Base-by-base conservation (phyloP, 2,329 filamentous ascomycete species). In the Emydomyces testavorans region DNA sequence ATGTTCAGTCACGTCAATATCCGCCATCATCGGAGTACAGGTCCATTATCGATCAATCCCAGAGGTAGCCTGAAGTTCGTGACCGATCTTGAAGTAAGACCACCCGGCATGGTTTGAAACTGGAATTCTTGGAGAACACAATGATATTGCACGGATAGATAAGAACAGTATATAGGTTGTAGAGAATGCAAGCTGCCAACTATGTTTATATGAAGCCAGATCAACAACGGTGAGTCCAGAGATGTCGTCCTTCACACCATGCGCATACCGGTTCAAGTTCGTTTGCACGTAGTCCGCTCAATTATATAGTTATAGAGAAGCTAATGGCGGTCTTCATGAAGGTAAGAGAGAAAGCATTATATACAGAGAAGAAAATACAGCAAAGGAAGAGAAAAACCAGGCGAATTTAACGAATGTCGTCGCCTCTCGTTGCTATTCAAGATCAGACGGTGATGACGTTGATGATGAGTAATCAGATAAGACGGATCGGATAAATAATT, bases 381-480 rank as follows among this genome's bases (percentile, higher is more conserved):
- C n/a, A 39, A 41, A 41, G n/a, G 21, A 16, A 16, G 28, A 28
- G 23, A 29, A 21, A 41, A 16, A 41, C 4, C 7, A 20, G 11
- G 23, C 16, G 5, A 35, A 24, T 15, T 5, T 24, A n/a, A n/a
- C 11, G 10, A 23, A 39, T 3, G 10, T 24, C 21, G 21, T 39
- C 36, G 20, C 10, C 20, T 31, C 29, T 3, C 34, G n/a, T 36
- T 13, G 15, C 8, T 16, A 16, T 36, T 36, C 18, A 8, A 15
- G 15, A 16, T 36, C 4, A n/a, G 11, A 10, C 11, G 7, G 28
- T 11, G n/a, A 42, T 31, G 39, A 31, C 39, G 38, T 28, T 15
- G 29, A 34, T 43, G 40, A 32, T 43, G 28, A 43, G n/a, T 43
- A 43, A 43, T 43, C 40, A 43, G 28, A 43, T 32, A 43, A 32